Evolutionary conservation across 2,329 filamentous ascomycete genomes (phyloP).

Genomic region (Diatrype stigma): DNA sequence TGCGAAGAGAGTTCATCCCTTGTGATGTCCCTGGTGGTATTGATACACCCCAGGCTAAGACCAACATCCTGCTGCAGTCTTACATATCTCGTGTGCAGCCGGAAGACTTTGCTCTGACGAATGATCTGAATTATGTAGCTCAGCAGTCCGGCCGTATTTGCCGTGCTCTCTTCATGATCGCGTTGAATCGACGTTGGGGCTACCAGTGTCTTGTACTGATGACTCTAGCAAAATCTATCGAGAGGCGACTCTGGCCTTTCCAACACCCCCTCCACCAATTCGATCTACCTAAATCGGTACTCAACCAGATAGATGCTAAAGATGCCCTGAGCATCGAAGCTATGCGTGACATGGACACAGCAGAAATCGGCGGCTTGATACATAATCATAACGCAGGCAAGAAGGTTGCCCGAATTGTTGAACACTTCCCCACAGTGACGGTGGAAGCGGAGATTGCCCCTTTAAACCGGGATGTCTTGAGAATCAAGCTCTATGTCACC

Average conservation of each 20-base stretch:
- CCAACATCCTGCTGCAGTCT: constrained; percentile 89
- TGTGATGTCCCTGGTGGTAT: constrained; percentile 75
- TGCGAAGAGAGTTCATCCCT: constrained; percentile 67
- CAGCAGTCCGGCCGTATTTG: constrained; percentile 95
- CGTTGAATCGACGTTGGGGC: constrained; percentile 90
- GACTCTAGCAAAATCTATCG: constrained; percentile 93
- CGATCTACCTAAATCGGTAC: constrained; percentile 76
- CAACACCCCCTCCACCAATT: constrained; percentile 96
- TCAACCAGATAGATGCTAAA: constrained; percentile 82
- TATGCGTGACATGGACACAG: constrained; percentile 86
- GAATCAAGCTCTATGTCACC: constrained; percentile 81
- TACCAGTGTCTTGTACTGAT: constrained; percentile 89
- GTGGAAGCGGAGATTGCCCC: constrained; percentile 94
- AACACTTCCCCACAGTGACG: constrained; percentile 87
- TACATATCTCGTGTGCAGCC: constrained; percentile 86
- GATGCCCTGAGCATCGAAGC: constrained; percentile 72
- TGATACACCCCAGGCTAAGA: constrained; percentile 78
- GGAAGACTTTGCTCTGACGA: constrained; percentile 90
- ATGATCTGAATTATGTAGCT: constrained; percentile 90
- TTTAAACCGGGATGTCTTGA: constrained; percentile 86
- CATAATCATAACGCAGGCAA: constrained; percentile 86
- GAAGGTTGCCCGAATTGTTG: constrained; percentile 74
- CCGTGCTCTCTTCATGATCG: constrained; percentile 94
- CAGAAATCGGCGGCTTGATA: constrained; percentile 85
- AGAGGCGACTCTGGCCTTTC: constrained; percentile 92